phyloP scores from a whole-genome alignment of 2,329 filamentous ascomycete species.

The Emergomyces orientalis region DNA sequence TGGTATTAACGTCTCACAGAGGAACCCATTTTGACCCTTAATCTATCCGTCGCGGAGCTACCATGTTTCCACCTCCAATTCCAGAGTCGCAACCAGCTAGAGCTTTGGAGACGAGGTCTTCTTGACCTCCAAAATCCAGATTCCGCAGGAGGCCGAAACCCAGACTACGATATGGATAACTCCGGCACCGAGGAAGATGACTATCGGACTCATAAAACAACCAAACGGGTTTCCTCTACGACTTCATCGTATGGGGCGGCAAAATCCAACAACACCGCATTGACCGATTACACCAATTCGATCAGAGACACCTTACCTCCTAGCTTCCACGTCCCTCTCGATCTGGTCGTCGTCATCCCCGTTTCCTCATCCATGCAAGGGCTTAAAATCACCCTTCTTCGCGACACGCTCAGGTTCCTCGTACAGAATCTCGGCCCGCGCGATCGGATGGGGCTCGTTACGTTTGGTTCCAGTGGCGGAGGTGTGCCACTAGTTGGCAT shows the following conservation, averaged over 20 bases:
- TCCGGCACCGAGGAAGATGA: conserved; percentile 88
- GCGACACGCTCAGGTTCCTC: conserved; percentile 86
- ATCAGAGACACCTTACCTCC: conserved; percentile 38
- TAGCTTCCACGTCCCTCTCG: conserved; percentile 77
- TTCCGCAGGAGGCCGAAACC: conserved; percentile 43
- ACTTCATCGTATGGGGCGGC: conserved; percentile 69
- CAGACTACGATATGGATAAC: conserved; percentile 66
- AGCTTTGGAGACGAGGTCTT: conserved; percentile 81
- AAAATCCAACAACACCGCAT: conserved; percentile 76
- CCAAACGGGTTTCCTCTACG: conserved; percentile 68
- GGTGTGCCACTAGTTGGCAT: conserved; percentile 95
- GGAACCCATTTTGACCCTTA: conserved; percentile 77
- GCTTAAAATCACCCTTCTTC: conserved; percentile 91
- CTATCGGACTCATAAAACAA: conserved; percentile 49
- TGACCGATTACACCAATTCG: conserved; percentile 82
- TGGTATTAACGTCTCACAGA: conserved; percentile 38
- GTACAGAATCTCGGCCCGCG: conserved; percentile 81
- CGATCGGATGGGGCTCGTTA: conserved; percentile 94
- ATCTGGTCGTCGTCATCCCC: conserved; percentile 92
- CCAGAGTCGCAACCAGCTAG: conserved; percentile 70
- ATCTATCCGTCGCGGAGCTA: conserved; percentile 80
- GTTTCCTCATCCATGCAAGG: conserved; percentile 99
- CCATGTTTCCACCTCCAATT: conserved; percentile 93
- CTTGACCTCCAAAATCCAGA: conserved; percentile 71
- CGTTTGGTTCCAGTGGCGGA: conserved; percentile 88